Evolutionary conservation across 148 eudicot species (phyloP).

Genomic region (Rhododendron kiyosumense): DNA sequence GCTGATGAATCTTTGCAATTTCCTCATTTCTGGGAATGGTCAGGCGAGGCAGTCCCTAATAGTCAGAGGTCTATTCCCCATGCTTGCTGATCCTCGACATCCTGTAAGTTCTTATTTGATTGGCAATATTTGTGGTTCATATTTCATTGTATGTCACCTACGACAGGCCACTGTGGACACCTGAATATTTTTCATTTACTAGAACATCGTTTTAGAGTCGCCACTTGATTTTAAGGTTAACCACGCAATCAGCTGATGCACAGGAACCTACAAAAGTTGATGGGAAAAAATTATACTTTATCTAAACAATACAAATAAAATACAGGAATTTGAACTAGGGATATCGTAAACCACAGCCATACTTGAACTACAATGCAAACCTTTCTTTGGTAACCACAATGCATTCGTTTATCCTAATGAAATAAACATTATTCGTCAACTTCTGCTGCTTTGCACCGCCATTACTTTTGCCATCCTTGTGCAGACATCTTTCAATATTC

Average conservation of each 20-base stretch:
- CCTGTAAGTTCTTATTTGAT: slow-evolving; percentile 56
- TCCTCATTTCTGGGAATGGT: slow-evolving; percentile 3
- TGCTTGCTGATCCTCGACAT: slow-evolving; percentile 98
- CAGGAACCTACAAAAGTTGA: neutral
- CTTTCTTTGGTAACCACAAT: neutral
- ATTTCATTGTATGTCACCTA: neutral
- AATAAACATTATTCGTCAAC: neutral
- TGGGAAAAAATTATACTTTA: neutral
- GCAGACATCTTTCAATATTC: neutral
- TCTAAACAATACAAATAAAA: neutral
- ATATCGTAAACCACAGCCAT: neutral
- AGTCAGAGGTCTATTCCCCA: slow-evolving; percentile 89
- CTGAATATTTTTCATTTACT: no score
- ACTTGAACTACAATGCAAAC: neutral
- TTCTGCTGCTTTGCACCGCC: neutral
- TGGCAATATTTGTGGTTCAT: neutral
- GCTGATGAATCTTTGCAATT: slow-evolving; percentile 9
- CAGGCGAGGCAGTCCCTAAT: slow-evolving; percentile 95
- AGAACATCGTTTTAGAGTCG: no score
- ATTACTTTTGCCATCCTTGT: neutral
- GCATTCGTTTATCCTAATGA: neutral
- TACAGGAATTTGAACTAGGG: neutral
- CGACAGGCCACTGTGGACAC: no score
- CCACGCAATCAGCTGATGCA: neutral
- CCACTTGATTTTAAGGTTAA: no score